Evolutionary conservation across 2,329 filamentous ascomycete genomes (phyloP), one percentile per base, ranked within the genome.

Genomic region (Aspergillus cejpii): DNA sequence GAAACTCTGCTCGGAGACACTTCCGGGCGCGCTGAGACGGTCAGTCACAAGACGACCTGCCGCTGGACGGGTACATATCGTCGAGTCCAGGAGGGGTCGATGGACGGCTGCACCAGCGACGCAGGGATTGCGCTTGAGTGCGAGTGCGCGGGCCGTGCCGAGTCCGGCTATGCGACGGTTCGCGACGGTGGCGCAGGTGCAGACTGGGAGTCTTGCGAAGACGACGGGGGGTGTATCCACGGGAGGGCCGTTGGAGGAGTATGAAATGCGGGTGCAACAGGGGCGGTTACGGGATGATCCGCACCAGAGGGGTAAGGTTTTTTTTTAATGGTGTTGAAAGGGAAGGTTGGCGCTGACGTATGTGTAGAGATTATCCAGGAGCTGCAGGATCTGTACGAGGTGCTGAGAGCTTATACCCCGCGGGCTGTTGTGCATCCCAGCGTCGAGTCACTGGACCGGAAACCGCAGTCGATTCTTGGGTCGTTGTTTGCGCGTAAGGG

Each of bases 321-420:
- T n/a, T 12, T 31, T 27, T 39, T 44, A 36, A 28, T 36, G 6
- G 17, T 14, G n/a, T 14, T 31, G 11, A 15, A 12, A n/a, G 20
- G 19, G n/a, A 36, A 10, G 17, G 31, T 12, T 33, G 20, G 38
- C 31, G 21, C 37, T 40, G 14, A 39, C 29, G 11, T 26, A 14
- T 37, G 20, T 28, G 6, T 29, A 90, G 87, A 83, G 33, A 91
- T 98, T 55, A 90, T 98, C 56, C 80, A 92, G 62, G 86, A 80
- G 59, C 76, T 98, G 5, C 88, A 98, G 68, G 83, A 90, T 62
- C 80, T 98, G 10, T 87, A 96, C 68, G 81, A 94, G 48, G 87
- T 88, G 60, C 76, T 98, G 34, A 73, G 77, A 50, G 67, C 76
- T 43, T 98, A 97, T 69, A 65, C 75, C 2, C 81, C 89, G 12